Base-by-base conservation (phyloP, 257 asterid species). In the Nicotiana otophora region DNA sequence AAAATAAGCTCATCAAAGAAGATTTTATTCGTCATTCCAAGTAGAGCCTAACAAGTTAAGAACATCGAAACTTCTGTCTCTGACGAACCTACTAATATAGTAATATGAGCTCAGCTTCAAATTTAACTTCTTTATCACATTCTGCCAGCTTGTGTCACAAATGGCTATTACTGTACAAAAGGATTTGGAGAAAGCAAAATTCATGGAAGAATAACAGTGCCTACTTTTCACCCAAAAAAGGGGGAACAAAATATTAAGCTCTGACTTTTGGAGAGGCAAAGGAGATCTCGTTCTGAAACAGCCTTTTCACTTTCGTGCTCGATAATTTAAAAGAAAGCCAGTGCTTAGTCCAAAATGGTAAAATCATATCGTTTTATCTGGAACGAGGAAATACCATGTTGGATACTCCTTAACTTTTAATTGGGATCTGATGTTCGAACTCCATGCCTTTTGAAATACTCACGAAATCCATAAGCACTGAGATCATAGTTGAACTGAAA, bases 381-480 rank as follows among this genome's bases (percentile, higher is more conserved):
- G 36, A 42, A 17, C 20, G 3, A 74, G 62, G 62, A 48, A 74
- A 36, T 74, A 42, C 67, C 75, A 81, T 34, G 67, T 8, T 66
- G 7, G 23, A 31, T 53, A 23, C 36, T 81, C 51, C 51, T 46
- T 23, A 65, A 69, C 20, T 16, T 78, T 85, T 86, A 88, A 48
- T 86, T 89, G 4, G 81, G 72, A 48, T 86, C 91, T 16, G 97
- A 85, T 26, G 90, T 86, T 82, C 63, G 87, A 14, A 94, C 82
- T 53, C 90, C 92, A 54, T 94, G 86, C 53, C 91, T 93, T 91
- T 91, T 94, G 93, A 94, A 93, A 89, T 87, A 91, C 88, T 96
- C 98, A 88, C 97, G 90, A 86, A 96, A 94, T 70, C 99, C 99
- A 66, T 93, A 96, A 11, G 90, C 85, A 81, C 98, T 93, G 74